Conservation (phyloP, 345 rosid genomes). For the Combretum micranthum region DNA sequence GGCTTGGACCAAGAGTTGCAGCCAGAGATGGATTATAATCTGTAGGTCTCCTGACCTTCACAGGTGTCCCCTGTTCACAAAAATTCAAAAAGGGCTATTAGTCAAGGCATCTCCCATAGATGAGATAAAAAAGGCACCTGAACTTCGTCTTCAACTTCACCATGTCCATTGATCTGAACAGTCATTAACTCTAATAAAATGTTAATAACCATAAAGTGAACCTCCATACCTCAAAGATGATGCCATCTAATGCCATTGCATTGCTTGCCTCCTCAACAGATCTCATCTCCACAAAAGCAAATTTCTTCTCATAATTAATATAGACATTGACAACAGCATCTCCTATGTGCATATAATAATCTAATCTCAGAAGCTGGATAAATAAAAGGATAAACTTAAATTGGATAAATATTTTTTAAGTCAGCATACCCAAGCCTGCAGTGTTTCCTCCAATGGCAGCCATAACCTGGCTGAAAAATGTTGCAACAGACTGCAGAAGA, state of each 20-base stretch:
- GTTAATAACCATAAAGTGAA: neutral
- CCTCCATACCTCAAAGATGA: constrained; percentile 70
- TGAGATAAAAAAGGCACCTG: too few relatives aligned
- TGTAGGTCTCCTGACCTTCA: constrained; percentile 98
- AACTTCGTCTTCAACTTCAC: too few relatives aligned
- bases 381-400: too few relatives aligned
- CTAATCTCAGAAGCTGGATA: too few relatives aligned
- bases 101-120: too few relatives aligned
- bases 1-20: constrained; percentile 98
- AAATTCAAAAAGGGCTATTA: too few relatives aligned
- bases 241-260: constrained; percentile 99
- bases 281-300: constrained; percentile 99
- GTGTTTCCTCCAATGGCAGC: constrained; percentile 97
- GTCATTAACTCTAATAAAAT: neutral
- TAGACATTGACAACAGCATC: constrained; percentile 99
- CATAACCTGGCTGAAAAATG: constrained; percentile 94
- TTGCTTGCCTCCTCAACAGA: constrained; percentile 99
- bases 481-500: constrained; percentile 74
- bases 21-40: constrained; percentile 96
- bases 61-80: constrained; percentile 75
- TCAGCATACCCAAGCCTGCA: constrained; percentile 77
- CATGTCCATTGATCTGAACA: too few relatives aligned
- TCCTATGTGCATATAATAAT: constrained; percentile 29
- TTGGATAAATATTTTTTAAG: neutral
- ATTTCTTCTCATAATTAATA: constrained; percentile 98